Evolutionary conservation across 2,329 filamentous ascomycete genomes (phyloP).

Genomic region (Sarocladiaceae sp.): DNA sequence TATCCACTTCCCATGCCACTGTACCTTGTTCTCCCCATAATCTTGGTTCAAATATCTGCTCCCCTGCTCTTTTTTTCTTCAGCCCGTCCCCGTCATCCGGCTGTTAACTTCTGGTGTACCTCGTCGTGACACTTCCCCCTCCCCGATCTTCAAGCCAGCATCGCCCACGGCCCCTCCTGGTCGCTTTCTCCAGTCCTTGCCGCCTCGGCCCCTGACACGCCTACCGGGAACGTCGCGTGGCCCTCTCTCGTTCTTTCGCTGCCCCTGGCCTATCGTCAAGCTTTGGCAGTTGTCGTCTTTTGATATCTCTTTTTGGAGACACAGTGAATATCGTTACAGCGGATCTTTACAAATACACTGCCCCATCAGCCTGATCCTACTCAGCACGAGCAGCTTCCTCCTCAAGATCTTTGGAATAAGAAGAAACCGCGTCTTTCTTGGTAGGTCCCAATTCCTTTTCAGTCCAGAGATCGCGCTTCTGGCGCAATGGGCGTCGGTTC

Average conservation of each 20-base stretch:
- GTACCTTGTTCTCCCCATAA: constrained; percentile 16
- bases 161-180: neutral
- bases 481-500: no score
- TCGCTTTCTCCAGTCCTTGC: constrained; percentile 5
- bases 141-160: constrained; percentile 8
- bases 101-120: constrained; percentile 10
- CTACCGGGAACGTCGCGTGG: constrained; percentile 1
- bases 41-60: constrained; percentile 20
- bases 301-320: neutral
- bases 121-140: constrained; percentile 4
- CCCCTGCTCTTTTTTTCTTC: constrained; percentile 16
- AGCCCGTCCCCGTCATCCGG: constrained; percentile 16
- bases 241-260: constrained; percentile 3
- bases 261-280: constrained; percentile 3
- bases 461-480: no score
- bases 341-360: no score
- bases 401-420: no score
- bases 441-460: neutral
- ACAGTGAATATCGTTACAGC: no score
- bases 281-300: constrained; percentile 5
- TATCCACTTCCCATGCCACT: constrained; percentile 19
- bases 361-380: no score
- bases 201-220: neutral
- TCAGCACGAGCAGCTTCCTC: no score
- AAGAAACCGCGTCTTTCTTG: neutral